Evolutionary conservation across 2,329 filamentous ascomycete genomes (phyloP), one percentile per base, ranked within the genome.

Genomic region (Fusarium sp.): DNA sequence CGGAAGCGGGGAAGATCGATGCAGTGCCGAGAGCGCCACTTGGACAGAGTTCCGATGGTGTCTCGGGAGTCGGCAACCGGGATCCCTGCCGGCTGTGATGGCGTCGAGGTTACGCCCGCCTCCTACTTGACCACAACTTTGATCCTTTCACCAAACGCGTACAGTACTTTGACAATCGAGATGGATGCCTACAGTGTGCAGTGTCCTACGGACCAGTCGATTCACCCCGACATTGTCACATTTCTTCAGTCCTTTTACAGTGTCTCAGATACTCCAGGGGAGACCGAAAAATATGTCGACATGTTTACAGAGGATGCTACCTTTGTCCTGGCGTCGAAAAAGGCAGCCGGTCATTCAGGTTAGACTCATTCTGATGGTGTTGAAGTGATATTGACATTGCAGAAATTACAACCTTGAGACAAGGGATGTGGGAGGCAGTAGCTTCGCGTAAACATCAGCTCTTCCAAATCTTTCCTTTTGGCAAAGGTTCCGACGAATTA

Each of bases 351-450:
- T 0, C 72, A 70, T 11, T 8, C 47, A 16, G 72, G 72, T 74
- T 50, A 22, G 69, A 8, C 27, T 5, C 1, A 0, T 4, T 10
- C 2, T 18, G 10, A 18, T 5, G 18, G 8, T 2, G 14, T 0
- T 4, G 3, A 10, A 20, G 22, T 29, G 9, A 3, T 11, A 34
- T 37, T 74, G 6, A 74, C 47, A 1, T 4, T 31, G 18, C 22
- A 74, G 72, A 75, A 69, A 74, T 74, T 8, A 70, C 69, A 1
- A 47, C 72, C 0, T 8, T 74, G n/a, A 56, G 72, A 54, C 45
- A 74, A 47, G 66, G 72, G 1, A 74, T 74, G 72, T 74, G 72
- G 72, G 72, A 74, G 54, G 69, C 72, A 6, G 72, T 74, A 2
- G 66, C 69, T n/a, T 59, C 69, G 2, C 72, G 72, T 9, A 73